Conservation (phyloP, 768 basidiomycete genomes). For the Cystofilobasidium capitatum region DNA sequence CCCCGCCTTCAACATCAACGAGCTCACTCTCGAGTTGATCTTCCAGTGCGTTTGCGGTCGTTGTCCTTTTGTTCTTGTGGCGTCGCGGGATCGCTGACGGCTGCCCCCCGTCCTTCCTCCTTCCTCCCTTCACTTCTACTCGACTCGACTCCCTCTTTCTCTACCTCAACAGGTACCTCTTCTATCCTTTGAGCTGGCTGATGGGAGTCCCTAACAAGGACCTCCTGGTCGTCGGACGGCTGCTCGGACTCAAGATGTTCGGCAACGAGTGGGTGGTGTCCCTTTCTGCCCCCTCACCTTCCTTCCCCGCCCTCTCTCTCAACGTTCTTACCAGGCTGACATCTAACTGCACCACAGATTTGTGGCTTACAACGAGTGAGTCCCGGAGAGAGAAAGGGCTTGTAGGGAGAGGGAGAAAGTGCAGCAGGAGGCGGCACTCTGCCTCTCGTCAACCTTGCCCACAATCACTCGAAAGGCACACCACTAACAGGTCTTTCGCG, state of each 20-base stretch:
- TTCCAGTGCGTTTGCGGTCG: constrained; percentile 52
- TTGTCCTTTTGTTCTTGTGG: too few relatives aligned
- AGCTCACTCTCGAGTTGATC: constrained; percentile 70
- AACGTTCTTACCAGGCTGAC: neutral
- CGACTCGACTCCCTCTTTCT: neutral
- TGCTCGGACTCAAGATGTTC: constrained; percentile 76
- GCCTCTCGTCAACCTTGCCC: too few relatives aligned
- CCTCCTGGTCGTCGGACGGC: constrained; percentile 62
- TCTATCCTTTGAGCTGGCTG: constrained; percentile 80
- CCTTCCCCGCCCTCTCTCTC: constrained; percentile 42
- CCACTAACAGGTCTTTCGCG: too few relatives aligned
- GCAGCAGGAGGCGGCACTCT: too few relatives aligned
- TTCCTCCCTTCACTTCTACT: too few relatives aligned
- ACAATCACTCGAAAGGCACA: too few relatives aligned
- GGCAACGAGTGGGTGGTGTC: constrained; percentile 35
- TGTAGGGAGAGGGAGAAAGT: too few relatives aligned
- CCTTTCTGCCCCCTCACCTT: neutral
- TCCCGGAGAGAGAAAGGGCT: too few relatives aligned
- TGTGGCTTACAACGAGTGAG: too few relatives aligned
- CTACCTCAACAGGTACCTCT: constrained; percentile 46
- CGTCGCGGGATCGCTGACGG: neutral
- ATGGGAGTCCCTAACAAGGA: constrained; percentile 39
- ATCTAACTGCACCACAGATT: too few relatives aligned
- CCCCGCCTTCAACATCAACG: constrained; percentile 62
- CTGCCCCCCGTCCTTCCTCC: too few relatives aligned